phyloP scores from a whole-genome alignment of 1,284 basidiomycete genomes.

The Ganoderma leucocontextum region DNA sequence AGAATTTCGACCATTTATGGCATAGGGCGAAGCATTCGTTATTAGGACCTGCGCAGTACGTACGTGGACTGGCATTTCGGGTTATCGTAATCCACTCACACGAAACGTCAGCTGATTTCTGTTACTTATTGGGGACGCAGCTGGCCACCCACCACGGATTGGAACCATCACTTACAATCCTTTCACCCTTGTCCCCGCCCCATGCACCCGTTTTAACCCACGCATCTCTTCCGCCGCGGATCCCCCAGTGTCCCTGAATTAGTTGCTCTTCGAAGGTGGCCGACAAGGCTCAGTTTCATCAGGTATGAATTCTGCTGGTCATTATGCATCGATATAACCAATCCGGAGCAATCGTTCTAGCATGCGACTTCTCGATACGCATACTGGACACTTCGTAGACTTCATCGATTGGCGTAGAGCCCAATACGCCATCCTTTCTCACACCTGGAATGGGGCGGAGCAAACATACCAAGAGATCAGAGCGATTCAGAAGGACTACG shows the following conservation, averaged over 20 bases:
- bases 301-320: not conserved
- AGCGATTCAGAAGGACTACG: not conserved
- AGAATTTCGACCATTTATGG: not conserved
- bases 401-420: not conserved
- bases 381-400: not conserved
- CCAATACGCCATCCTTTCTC: constrained; percentile 7
- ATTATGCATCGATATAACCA: not conserved
- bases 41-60: not conserved
- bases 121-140: too few relatives aligned
- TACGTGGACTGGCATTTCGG: not conserved
- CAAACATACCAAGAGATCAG: not conserved
- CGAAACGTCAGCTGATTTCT: not conserved
- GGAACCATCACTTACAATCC: not conserved
- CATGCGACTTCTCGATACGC: not conserved
- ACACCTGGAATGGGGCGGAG: constrained; percentile 1
- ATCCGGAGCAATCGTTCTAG: not conserved
- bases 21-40: not conserved
- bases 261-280: not conserved
- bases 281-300: not conserved
- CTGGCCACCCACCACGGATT: not conserved
- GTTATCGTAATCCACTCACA: not conserved
- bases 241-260: too few relatives aligned
- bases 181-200: not conserved
- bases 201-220: not conserved
- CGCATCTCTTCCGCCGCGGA: too few relatives aligned